Percentiles rank a stretch among this genome's conserved stretches.
phyloP scores from a whole-genome alignment of 2,329 filamentous ascomycete species.

The Aspergillus fijiensis region DNA sequence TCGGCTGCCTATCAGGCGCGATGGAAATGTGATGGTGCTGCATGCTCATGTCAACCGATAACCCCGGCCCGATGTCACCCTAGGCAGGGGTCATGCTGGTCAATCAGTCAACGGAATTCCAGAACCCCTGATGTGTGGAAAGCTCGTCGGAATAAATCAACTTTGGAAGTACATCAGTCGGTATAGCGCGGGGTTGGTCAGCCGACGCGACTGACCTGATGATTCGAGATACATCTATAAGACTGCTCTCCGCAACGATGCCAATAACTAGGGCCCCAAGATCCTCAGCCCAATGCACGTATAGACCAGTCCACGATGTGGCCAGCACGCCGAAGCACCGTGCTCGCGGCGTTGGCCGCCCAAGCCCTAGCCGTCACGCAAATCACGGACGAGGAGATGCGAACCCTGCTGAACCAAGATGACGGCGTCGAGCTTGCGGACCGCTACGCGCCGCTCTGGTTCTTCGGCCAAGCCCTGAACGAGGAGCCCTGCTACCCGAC shows the following conservation, averaged over 20 bases:
- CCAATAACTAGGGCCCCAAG: neutral
- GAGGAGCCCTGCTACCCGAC: conserved; percentile 34
- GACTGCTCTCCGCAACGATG: neutral
- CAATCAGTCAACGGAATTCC: neutral
- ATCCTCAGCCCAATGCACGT: neutral
- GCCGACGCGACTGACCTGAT: neutral
- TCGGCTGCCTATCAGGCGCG: neutral
- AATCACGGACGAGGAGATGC: conserved; percentile 34
- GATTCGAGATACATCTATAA: neutral
- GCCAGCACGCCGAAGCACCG: neutral
- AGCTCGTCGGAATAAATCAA: neutral
- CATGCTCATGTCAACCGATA: neutral
- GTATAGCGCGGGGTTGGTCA: neutral
- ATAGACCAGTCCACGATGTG: neutral
- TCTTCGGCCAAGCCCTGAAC: conserved; percentile 30
- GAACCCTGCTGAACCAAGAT: conserved; percentile 43
- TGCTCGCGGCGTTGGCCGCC: conserved; percentile 12
- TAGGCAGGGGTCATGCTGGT: neutral
- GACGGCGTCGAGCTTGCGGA: conserved; percentile 28
- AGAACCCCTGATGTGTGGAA: neutral
- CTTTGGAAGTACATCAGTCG: neutral
- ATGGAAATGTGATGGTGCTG: neutral
- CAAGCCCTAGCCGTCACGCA: conserved; percentile 25
- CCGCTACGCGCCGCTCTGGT: conserved; percentile 34
- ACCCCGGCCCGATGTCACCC: neutral